Conservation (phyloP, 2,329 filamentous ascomycete species). For the Phialophora verrucosa region DNA sequence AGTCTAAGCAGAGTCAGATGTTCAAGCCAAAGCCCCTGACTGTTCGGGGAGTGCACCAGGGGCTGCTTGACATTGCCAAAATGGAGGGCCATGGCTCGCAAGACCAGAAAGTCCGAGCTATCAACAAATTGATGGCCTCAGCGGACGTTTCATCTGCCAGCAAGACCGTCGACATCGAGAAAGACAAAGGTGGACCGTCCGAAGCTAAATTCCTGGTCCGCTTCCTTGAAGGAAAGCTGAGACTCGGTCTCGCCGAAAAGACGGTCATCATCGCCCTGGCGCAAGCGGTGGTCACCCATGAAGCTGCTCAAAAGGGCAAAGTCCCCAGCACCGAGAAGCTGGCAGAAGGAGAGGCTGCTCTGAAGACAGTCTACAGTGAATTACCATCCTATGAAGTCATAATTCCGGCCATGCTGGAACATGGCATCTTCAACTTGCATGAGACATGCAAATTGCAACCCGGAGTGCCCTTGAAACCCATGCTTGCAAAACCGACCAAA, state of each 20-base stretch:
- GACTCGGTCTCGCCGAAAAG: conserved; percentile 88
- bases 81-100: conserved; percentile 86
- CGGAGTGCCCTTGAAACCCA: conserved; percentile 93
- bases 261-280: conserved; percentile 89
- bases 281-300: conserved; percentile 85
- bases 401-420: conserved; percentile 83
- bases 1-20: conserved; percentile 95
- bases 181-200: conserved; percentile 91
- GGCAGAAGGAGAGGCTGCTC: conserved; percentile 78
- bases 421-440: conserved; percentile 81
- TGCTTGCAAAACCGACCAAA: conserved; percentile 98
- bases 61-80: conserved; percentile 85
- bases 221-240: conserved; percentile 91
- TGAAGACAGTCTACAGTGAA: conserved; percentile 94
- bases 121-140: conserved; percentile 94
- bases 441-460: conserved; percentile 90
- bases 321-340: conserved; percentile 76
- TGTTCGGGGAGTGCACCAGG: conserved; percentile 82
- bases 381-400: conserved; percentile 95
- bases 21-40: conserved; percentile 95
- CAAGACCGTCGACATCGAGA: conserved; percentile 81
- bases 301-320: conserved; percentile 72
- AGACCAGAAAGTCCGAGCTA: conserved; percentile 85
- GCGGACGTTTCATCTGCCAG: conserved; percentile 75
- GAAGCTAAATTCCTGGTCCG: conserved; percentile 94